phyloP scores from a whole-genome alignment of 371 early-diverging fungal genomes.

The Saksenaea vasiformis region DNA sequence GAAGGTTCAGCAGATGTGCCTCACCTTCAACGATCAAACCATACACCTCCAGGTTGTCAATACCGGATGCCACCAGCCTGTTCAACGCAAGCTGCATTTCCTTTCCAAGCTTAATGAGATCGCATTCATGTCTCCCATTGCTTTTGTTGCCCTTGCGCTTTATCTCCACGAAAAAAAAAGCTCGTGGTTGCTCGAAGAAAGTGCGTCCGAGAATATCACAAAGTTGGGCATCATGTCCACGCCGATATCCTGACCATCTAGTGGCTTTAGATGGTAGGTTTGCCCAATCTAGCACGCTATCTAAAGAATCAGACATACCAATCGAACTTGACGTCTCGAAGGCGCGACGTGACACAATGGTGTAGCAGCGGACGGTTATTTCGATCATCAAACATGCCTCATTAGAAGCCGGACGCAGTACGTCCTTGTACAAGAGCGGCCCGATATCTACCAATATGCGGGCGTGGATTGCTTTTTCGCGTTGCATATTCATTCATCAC shows the following conservation, averaged over 20 bases:
- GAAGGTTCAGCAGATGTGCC: too few relatives aligned
- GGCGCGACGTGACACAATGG: background rate
- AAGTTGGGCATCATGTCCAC: conserved; percentile 20
- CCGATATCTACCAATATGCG: background rate
- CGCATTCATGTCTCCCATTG: conserved; percentile 11
- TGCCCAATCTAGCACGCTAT: background rate
- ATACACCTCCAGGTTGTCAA: conserved; percentile 14
- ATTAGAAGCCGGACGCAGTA: too few relatives aligned
- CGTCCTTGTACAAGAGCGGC: background rate
- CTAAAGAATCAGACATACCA: background rate
- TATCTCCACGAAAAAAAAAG: conserved; percentile 23
- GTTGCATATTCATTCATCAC: too few relatives aligned
- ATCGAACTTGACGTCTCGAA: background rate
- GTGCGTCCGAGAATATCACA: conserved; percentile 10
- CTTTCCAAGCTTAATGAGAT: conserved; percentile 10
- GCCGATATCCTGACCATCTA: background rate
- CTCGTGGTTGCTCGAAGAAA: conserved; percentile 14
- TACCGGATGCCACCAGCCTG: conserved; percentile 16
- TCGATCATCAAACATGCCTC: background rate
- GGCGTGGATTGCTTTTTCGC: too few relatives aligned
- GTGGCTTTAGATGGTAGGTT: conserved; percentile 8
- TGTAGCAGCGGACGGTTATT: background rate
- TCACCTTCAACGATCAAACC: conserved; percentile 14
- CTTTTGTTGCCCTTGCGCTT: conserved; percentile 16
- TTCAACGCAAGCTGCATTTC: conserved; percentile 13